Base-by-base conservation (phyloP, 371 early-diverging fungal species). In the Actinomortierella wolfii region DNA sequence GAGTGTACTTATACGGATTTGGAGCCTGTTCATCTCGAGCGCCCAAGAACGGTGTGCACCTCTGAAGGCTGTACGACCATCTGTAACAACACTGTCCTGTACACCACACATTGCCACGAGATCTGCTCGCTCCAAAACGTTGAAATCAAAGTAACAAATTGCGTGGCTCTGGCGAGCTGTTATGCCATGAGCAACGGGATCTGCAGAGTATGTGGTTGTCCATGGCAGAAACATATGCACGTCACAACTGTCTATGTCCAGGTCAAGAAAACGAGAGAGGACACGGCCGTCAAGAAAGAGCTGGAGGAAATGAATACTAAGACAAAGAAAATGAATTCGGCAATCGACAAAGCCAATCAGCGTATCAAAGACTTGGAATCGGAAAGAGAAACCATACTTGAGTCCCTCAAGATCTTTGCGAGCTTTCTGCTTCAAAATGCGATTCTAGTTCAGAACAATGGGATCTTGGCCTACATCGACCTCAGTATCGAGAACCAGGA, bases 11-110 rank as follows among this genome's bases (percentile, higher is more conserved):
- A 60, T 43, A 60, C 58, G 58, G 64, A 54, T 56, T 51, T 60
- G 50, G 60, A 56, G 21, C 51, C 67, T 23, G 47, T 53, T 56
- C 25, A 54, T 3, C 56, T 74, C 45, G 57, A 28, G 0, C 26
- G 49, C 24, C 74, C 74, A 45, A 58, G 64, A 60, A 67, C 64
- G 2, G 67, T 74, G 21, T 74, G 74, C 46, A 63, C 67, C 43
- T 57, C 56, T 47, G 21, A 15, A 7, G 48, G 55, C 46, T 54
- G 54, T 50, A 57, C 52, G 18, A 60, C 26, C 11, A 51, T 67
- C 23, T 25, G 57, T 46, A 58, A 34, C 43, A 62, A 51, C 23
- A 61, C 48, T 42, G 56, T 57, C 47, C 44, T 44, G 25, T 24
- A 66, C 52, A 55, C 28, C 41, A 53, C 25, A 44, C 51, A 54